These are phyloP conservation scores for Carex myosuroides DNA, from an alignment of 176 grass and related monocot species.

Conservation along the genomic window DNA sequence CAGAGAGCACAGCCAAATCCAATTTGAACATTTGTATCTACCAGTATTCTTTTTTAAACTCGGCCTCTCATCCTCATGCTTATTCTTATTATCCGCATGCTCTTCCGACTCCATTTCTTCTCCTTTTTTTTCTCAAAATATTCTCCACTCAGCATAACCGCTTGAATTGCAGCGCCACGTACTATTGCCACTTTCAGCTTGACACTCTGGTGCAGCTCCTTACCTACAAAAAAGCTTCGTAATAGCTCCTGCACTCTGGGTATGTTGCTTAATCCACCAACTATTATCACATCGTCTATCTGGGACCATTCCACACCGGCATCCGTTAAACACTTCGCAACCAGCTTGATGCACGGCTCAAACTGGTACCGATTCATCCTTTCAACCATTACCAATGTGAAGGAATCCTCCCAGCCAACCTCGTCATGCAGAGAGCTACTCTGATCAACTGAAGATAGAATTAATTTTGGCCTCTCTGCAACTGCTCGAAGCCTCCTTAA, in stretches of 20 bases:
- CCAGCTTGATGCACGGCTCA: not conserved
- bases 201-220: not conserved
- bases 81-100: not conserved
- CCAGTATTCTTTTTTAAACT: not conserved
- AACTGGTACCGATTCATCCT: not conserved
- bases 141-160: slow-evolving; percentile 1
- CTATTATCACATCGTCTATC: slow-evolving; percentile 1
- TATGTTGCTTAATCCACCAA: not conserved
- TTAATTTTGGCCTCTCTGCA: not conserved
- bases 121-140: not conserved
- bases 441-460: slow-evolving; percentile 7
- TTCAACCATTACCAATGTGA: not conserved
- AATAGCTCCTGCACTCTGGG: not conserved
- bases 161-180: not conserved
- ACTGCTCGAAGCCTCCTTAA: not conserved
- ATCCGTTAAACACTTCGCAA: not conserved
- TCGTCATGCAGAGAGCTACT: not conserved
- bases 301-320: not conserved
- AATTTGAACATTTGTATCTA: not conserved
- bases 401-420: not conserved
- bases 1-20: not conserved
- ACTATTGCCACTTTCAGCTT: not conserved
- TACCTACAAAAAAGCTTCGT: not conserved
- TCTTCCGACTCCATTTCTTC: not conserved
- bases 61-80: not conserved